Evolutionary conservation across 768 basidiomycete genomes (phyloP).

Genomic region (Holtermannia corniformis): DNA sequence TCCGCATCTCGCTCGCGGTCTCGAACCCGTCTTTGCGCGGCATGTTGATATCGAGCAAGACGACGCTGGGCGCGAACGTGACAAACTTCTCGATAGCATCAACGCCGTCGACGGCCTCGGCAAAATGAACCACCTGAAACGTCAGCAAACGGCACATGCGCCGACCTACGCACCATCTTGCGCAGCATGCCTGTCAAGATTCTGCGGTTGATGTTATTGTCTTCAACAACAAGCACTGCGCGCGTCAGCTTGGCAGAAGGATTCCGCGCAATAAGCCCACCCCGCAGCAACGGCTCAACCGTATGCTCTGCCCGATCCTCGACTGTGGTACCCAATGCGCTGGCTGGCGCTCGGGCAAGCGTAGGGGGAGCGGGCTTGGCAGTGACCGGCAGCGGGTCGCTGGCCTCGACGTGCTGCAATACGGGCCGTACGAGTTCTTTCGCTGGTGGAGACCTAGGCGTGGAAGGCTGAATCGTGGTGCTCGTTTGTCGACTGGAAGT

Average conservation of each 20-base stretch:
- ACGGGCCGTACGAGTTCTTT: background rate
- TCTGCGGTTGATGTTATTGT: constrained; percentile 31
- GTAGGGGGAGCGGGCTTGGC: background rate
- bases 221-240: constrained; percentile 37
- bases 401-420: background rate
- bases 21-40: constrained; percentile 38
- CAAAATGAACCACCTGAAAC: constrained; percentile 6
- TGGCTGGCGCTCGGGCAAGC: too few relatives aligned
- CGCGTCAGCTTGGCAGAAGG: background rate
- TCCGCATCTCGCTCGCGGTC: constrained; percentile 30
- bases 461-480: too few relatives aligned
- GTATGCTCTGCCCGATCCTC: too few relatives aligned
- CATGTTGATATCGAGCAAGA: constrained; percentile 39
- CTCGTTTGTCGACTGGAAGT: too few relatives aligned
- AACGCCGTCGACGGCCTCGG: constrained; percentile 34
- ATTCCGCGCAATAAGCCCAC: too few relatives aligned
- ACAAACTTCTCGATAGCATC: constrained; percentile 29
- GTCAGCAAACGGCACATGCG: background rate
- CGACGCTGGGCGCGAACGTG: constrained; percentile 22
- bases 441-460: too few relatives aligned
- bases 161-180: constrained; percentile 12
- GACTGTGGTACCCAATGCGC: too few relatives aligned
- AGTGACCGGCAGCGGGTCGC: background rate
- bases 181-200: constrained; percentile 28
- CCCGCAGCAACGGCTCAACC: too few relatives aligned